Percentiles rank a stretch among this genome's conserved stretches.
phyloP scores from a whole-genome alignment of 2,329 filamentous ascomycete species.

The Neobulgaria alba region DNA sequence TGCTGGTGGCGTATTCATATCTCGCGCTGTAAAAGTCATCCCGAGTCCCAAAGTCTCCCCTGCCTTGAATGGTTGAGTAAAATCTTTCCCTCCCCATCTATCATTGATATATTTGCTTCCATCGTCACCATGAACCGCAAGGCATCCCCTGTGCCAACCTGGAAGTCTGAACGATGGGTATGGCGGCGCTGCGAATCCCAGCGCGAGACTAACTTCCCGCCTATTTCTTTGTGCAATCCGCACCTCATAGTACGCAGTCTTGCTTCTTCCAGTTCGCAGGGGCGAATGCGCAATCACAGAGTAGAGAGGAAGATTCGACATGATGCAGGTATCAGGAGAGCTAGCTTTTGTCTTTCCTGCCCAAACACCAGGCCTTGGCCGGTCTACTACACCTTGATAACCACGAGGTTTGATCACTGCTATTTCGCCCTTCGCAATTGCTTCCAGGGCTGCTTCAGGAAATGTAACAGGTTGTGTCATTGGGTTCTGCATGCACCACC shows the following conservation, averaged over 20 bases:
- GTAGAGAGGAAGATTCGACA: conserved; percentile 63
- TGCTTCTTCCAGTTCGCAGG: conserved; percentile 35
- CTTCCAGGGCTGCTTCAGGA: conserved; percentile 37
- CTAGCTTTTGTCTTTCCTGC: conserved; percentile 32
- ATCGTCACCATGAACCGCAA: conserved; percentile 75
- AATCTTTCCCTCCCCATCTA: conserved; percentile 61
- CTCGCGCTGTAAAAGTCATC: conserved; percentile 44
- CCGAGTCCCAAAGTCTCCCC: conserved; percentile 65
- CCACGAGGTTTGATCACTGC: conserved; percentile 42
- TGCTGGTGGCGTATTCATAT: conserved; percentile 23
- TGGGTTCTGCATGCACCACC: conserved; percentile 55
- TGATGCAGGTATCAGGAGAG: conserved; percentile 53
- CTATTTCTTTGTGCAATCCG: conserved; percentile 38
- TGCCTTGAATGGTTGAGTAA: conserved; percentile 52
- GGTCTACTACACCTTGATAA: conserved; percentile 40
- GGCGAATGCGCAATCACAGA: conserved; percentile 51
- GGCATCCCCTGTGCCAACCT: conserved; percentile 68
- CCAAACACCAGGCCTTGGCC: conserved; percentile 44
- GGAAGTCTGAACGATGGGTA: conserved; percentile 72
- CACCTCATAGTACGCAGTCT: conserved; percentile 65
- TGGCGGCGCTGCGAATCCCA: conserved; percentile 65
- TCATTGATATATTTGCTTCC: conserved; percentile 71
- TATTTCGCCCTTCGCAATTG: conserved; percentile 44
- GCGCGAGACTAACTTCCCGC: conserved; percentile 43
- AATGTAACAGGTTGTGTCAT: conserved; percentile 46